A percentile compares a stretch with the other conserved stretches of the same genome.
Conservation (phyloP, 257 asterid genomes). For the Solanum clarkiae region DNA sequence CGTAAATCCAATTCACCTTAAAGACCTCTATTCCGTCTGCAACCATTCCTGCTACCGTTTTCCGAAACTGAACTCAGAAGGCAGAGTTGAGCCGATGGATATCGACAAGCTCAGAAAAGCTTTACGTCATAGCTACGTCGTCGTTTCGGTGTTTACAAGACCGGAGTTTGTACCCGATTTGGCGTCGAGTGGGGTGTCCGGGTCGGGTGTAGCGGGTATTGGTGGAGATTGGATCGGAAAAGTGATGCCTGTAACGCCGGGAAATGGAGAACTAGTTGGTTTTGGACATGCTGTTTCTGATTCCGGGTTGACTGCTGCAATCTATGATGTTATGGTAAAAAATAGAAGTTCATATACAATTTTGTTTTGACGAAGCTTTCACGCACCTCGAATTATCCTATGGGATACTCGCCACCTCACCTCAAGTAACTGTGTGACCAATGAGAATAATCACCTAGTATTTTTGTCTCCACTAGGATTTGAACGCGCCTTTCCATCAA, state of each 20-base stretch:
- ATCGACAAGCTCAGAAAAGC: constrained; percentile 52
- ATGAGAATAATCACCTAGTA: too few species aligned
- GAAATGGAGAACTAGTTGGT: constrained; percentile 63
- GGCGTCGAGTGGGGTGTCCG: constrained; percentile 1
- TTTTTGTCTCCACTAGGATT: too few species aligned
- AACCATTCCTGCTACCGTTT: constrained; percentile 86
- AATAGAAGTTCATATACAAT: not conserved
- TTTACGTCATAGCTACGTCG: constrained; percentile 56
- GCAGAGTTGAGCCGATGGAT: constrained; percentile 54
- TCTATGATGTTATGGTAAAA: constrained; percentile 81
- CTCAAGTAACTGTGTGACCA: too few species aligned
- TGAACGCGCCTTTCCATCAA: too few species aligned
- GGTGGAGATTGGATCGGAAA: constrained; percentile 57
- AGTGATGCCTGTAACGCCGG: constrained; percentile 57
- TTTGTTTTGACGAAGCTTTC: not conserved
- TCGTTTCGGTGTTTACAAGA: constrained; percentile 62
- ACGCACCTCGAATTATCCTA: too few species aligned
- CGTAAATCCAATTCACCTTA: constrained; percentile 36
- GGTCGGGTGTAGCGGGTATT: constrained; percentile 12
- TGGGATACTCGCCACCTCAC: too few species aligned
- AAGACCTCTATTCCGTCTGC: constrained; percentile 53
- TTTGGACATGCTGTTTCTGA: constrained; percentile 92
- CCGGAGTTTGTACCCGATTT: constrained; percentile 14
- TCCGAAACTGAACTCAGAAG: constrained; percentile 42
- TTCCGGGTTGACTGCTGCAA: constrained; percentile 61